phyloP scores from a whole-genome alignment of 768 basidiomycete species.

The Termitomyces sp. region DNA sequence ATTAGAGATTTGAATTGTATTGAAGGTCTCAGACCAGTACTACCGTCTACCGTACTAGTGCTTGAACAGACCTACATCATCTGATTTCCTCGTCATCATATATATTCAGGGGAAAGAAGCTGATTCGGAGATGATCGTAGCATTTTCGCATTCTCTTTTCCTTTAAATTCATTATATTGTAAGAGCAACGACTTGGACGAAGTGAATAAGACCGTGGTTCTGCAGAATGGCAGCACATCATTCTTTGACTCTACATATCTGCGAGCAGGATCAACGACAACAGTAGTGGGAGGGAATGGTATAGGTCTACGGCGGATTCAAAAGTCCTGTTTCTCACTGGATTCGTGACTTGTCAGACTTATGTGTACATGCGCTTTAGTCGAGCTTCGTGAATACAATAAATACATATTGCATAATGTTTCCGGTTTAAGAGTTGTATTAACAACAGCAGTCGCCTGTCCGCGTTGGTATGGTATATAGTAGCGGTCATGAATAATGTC shows the following conservation, averaged over 20 bases:
- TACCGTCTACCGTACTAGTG: background rate
- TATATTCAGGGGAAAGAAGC: background rate
- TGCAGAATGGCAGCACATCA: background rate
- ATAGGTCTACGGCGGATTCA: background rate
- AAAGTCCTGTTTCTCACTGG: too few species aligned
- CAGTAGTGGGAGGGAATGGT: background rate
- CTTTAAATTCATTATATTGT: background rate
- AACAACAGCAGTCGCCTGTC: background rate
- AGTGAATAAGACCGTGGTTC: background rate
- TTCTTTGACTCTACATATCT: too few species aligned
- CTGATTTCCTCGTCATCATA: background rate
- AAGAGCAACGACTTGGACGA: too few species aligned
- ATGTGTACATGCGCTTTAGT: background rate
- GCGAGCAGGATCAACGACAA: too few species aligned
- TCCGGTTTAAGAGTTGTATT: background rate
- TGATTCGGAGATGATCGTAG: background rate
- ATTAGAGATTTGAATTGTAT: background rate
- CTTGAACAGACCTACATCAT: background rate
- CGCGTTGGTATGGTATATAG: slow-evolving; percentile 1
- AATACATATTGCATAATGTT: background rate
- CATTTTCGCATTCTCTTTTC: background rate
- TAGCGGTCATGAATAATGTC: background rate
- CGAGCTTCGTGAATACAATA: background rate
- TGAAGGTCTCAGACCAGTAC: background rate
- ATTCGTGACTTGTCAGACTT: too few species aligned